A percentile compares a stretch with the other conserved stretches of the same genome.
Evolutionary conservation across 208 protist genomes (phyloP).

Genomic region (Porcisia hertigi): DNA sequence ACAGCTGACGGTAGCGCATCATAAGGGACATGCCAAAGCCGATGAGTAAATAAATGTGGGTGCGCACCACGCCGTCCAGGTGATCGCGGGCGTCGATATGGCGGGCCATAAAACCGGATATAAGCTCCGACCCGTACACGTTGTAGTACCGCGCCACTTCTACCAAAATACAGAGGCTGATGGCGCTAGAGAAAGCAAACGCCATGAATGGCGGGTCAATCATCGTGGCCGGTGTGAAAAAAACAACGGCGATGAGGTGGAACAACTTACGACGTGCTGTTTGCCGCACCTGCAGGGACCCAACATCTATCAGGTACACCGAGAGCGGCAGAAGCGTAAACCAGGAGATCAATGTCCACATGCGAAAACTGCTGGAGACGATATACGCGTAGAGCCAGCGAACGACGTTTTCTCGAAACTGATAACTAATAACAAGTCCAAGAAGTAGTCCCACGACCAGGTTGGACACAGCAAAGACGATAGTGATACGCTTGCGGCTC

Average conservation of each 20-base stretch:
- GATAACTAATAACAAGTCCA: conserved; percentile 45
- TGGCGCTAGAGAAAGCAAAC: conserved; percentile 70
- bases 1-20: conserved; percentile 65
- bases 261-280: conserved; percentile 87
- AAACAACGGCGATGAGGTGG: conserved; percentile 82
- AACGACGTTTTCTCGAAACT: conserved; percentile 59
- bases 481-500: conserved; percentile 62
- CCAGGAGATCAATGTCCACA: conserved; percentile 64
- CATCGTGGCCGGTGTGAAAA: conserved; percentile 79
- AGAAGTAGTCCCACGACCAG: conserved; percentile 37
- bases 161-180: conserved; percentile 49
- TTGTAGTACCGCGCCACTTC: conserved; percentile 72
- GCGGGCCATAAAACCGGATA: conserved; percentile 56
- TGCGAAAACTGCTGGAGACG: conserved; percentile 54
- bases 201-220: conserved; percentile 84
- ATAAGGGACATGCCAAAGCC: conserved; percentile 74
- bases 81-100: conserved; percentile 84
- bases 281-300: conserved; percentile 41
- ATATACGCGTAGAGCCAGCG: conserved; percentile 79
- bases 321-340: conserved; percentile 47
- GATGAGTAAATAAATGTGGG: conserved; percentile 89
- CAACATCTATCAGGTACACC: conserved; percentile 52
- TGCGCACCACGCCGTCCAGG: conserved; percentile 70
- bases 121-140: conserved; percentile 52
- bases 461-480: conserved; percentile 57